phyloP scores from a whole-genome alignment of 1,284 basidiomycete species.

The Naganishia sp. region DNA sequence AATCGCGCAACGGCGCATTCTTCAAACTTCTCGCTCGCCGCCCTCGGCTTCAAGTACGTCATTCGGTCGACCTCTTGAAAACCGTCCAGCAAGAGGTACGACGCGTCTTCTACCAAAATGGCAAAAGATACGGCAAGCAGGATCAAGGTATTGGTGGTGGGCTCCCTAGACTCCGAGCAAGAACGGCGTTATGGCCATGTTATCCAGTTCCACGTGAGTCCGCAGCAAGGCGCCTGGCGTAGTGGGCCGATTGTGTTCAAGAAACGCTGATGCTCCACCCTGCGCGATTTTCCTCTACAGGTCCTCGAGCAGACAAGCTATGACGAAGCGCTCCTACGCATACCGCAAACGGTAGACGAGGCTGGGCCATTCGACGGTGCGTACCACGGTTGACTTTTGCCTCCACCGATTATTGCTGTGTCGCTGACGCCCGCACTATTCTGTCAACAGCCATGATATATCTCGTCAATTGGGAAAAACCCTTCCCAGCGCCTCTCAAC shows the following conservation, averaged over 20 bases:
- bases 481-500: slow-evolving; percentile 18
- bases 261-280: neutral
- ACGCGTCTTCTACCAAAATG: neutral
- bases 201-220: slow-evolving; percentile 23
- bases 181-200: neutral
- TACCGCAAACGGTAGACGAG: neutral
- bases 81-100: neutral
- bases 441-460: slow-evolving; percentile 2
- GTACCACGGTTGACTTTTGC: neutral
- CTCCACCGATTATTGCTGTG: neutral
- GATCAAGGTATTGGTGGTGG: slow-evolving; percentile 17
- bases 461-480: slow-evolving; percentile 12
- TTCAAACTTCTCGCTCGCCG: neutral
- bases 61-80: neutral
- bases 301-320: slow-evolving; percentile 18
- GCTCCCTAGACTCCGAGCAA: neutral
- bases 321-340: slow-evolving; percentile 7
- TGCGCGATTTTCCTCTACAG: neutral
- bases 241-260: neutral
- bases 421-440: neutral
- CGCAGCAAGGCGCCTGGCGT: neutral
- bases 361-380: slow-evolving; percentile 17
- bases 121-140: neutral
- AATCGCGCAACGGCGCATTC: no score
- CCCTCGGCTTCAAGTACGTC: no score